These are phyloP conservation scores for Kluyveromyces sp. DNA, from an alignment of 1,139 yeast genomes.

Conservation along the genomic window DNA sequence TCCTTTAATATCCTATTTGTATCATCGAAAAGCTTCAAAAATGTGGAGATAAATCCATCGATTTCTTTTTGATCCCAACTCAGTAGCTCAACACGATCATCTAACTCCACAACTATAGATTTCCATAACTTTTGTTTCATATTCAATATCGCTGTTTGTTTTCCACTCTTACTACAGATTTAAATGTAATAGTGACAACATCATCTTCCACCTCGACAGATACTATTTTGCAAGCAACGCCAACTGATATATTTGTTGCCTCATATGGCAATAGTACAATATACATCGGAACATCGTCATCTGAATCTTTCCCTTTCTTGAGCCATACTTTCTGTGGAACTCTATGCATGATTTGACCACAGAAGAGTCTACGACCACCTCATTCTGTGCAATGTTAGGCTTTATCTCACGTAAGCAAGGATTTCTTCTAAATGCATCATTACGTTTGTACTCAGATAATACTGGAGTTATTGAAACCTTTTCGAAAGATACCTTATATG, in stretches of 20 bases:
- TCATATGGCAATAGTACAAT: constrained; percentile 28
- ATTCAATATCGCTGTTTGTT: constrained; percentile 26
- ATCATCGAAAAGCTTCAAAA: constrained; percentile 27
- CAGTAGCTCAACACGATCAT: constrained; percentile 17
- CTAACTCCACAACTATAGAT: constrained; percentile 18
- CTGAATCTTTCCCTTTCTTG: constrained; percentile 23
- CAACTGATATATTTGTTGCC: constrained; percentile 25
- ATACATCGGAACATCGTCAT: constrained; percentile 26
- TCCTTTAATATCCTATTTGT: constrained; percentile 25
- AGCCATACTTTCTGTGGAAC: constrained; percentile 20
- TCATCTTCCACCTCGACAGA: constrained; percentile 43
- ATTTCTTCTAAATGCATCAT: constrained; percentile 16
- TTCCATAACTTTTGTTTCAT: constrained; percentile 32
- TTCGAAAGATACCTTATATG: constrained; percentile 30
- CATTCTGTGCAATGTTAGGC: constrained; percentile 34
- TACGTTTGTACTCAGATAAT: constrained; percentile 28
- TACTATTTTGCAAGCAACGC: constrained; percentile 44
- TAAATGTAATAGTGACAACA: constrained; percentile 42
- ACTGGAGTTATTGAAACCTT: constrained; percentile 30
- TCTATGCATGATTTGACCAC: constrained; percentile 19
- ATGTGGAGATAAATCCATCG: constrained; percentile 23
- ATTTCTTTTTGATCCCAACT: constrained; percentile 17
- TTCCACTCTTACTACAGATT: constrained; percentile 46
- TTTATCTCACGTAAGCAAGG: constrained; percentile 17
- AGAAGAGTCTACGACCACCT: constrained; percentile 29